Conservation (phyloP, 345 rosid species). For the rapeseed (Brassica napus) region Da-Ae NC_063436.1:27132501-27133000, state of each 20-base stretch:
- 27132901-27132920: neutral
- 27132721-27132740: conserved; percentile 18
- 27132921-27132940: neutral
- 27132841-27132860: neutral
- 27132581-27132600: conserved; percentile 23
- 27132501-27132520: conserved; percentile 19
- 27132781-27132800: conserved; percentile 36
- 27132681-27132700: conserved; percentile 14
- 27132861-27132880: neutral
- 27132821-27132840: conserved; percentile 2
- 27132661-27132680: neutral
- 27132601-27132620: neutral
- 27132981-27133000: neutral
- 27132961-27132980: too few relatives aligned
- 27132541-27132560: conserved; percentile 12
- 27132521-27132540: conserved; percentile 35
- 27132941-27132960: too few relatives aligned
- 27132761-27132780: conserved; percentile 16
- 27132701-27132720: conserved; percentile 22
- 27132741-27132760: neutral
- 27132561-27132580: conserved; percentile 24
- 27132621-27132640: conserved; percentile 2
- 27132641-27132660: conserved; percentile 14
- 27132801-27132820: conserved; percentile 4
- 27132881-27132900: conserved; percentile 15